phyloP scores from a whole-genome alignment of 2,329 filamentous ascomycete genomes.

The Trichoderma harzianum region DNA sequence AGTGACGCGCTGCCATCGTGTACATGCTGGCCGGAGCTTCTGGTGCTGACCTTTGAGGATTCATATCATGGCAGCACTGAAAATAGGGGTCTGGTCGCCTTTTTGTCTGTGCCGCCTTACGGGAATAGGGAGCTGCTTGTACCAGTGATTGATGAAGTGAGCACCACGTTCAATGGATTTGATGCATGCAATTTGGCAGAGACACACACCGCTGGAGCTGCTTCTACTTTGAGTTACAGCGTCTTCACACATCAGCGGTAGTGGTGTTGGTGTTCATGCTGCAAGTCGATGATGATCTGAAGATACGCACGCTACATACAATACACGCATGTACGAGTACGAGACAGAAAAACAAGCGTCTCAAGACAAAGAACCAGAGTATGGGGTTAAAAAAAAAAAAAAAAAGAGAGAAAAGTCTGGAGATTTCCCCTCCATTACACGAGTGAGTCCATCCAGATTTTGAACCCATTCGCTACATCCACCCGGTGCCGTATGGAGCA shows the following conservation, averaged over 20 bases:
- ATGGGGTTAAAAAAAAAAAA: neutral
- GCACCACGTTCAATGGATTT: neutral
- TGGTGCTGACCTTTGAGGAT: neutral
- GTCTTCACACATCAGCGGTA: neutral
- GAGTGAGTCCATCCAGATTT: neutral
- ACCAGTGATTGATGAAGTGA: neutral
- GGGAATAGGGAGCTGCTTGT: neutral
- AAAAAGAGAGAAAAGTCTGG: neutral
- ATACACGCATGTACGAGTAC: neutral
- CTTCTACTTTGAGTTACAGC: neutral
- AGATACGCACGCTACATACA: neutral
- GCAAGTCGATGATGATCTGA: neutral
- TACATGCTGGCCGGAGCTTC: neutral
- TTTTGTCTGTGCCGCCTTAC: neutral
- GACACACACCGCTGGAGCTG: neutral
- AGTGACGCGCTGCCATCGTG: constrained; percentile 1
- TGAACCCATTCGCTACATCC: neutral
- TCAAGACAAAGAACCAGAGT: neutral
- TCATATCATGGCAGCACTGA: neutral
- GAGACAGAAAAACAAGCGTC: neutral
- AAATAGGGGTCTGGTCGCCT: neutral
- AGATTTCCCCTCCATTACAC: neutral
- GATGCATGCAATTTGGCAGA: neutral
- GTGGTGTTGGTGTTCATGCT: neutral
- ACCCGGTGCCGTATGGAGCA: neutral